Evolutionary conservation across 148 eudicot species (phyloP).

Genomic region (Euryodendron excelsum): DNA sequence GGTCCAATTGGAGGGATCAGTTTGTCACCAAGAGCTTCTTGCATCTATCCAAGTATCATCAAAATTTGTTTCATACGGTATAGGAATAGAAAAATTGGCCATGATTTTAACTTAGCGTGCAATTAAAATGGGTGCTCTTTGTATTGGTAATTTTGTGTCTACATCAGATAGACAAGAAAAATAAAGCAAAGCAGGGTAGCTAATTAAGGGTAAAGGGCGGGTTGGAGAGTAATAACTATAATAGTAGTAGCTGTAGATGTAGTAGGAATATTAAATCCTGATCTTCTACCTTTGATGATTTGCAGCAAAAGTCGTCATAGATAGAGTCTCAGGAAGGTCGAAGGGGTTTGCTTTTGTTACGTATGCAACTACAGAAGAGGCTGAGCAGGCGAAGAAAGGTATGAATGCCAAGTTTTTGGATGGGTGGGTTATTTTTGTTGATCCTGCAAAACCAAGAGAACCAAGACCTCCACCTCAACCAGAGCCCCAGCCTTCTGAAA

Average conservation of each 20-base stretch:
- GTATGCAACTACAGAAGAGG: slow-evolving; percentile 80
- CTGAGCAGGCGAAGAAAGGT: slow-evolving; percentile 72
- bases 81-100: neutral
- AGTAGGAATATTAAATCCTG: neutral
- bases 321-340: slow-evolving; percentile 72
- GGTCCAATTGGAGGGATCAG: too few species aligned
- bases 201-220: neutral
- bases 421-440: slow-evolving; percentile 98
- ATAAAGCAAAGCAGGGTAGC: neutral
- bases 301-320: slow-evolving; percentile 74
- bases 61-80: too few species aligned
- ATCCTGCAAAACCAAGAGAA: slow-evolving; percentile 83
- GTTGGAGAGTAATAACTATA: neutral
- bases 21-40: too few species aligned
- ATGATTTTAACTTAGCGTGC: neutral
- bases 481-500: slow-evolving; percentile 39
- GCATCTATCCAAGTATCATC: neutral
- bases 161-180: neutral
- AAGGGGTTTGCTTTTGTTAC: slow-evolving; percentile 91
- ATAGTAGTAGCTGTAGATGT: neutral
- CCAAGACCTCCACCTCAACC: slow-evolving; percentile 55
- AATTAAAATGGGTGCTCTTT: neutral
- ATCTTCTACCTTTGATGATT: neutral
- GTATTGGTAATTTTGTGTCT: neutral
- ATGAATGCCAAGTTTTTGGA: slow-evolving; percentile 89